phyloP scores from a whole-genome alignment of 495 filamentous ascomycete species.

The Hypomontagnella submonticulosa region DNA sequence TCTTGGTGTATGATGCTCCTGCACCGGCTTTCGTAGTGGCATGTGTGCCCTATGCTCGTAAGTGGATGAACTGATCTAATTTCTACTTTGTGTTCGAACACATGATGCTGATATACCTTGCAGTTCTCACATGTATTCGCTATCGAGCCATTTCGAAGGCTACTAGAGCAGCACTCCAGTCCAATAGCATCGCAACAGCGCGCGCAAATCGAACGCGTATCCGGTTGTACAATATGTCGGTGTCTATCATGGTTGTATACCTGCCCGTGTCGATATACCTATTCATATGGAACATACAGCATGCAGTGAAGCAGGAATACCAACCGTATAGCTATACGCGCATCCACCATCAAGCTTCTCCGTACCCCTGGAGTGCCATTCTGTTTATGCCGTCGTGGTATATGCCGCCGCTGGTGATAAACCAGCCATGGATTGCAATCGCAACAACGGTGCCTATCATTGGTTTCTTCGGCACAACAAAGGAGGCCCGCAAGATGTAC shows the following conservation, averaged over 20 bases:
- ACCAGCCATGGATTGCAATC: slow-evolving; percentile 76
- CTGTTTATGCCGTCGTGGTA: slow-evolving; percentile 68
- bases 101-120: slow-evolving; percentile 2
- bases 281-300: slow-evolving; percentile 65
- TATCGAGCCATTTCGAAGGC: slow-evolving; percentile 72
- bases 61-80: slow-evolving; percentile 46
- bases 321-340: slow-evolving; percentile 56
- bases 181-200: slow-evolving; percentile 56
- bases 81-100: not conserved
- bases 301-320: slow-evolving; percentile 57
- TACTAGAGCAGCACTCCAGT: slow-evolving; percentile 68
- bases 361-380: slow-evolving; percentile 67
- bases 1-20: slow-evolving; percentile 75
- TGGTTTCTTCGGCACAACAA: slow-evolving; percentile 82
- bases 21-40: slow-evolving; percentile 71
- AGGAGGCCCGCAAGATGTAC: slow-evolving; percentile 81
- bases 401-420: slow-evolving; percentile 54
- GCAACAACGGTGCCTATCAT: slow-evolving; percentile 71
- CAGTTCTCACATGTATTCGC: slow-evolving; percentile 74
- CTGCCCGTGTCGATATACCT: slow-evolving; percentile 72
- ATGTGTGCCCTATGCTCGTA: slow-evolving; percentile 78
- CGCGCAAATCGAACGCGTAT: slow-evolving; percentile 70
- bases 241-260: slow-evolving; percentile 72
- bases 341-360: slow-evolving; percentile 49
- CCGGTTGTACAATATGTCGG: slow-evolving; percentile 81